phyloP scores from a whole-genome alignment of 805 yeast species.

The Barnettozyma sucrosica region DNA sequence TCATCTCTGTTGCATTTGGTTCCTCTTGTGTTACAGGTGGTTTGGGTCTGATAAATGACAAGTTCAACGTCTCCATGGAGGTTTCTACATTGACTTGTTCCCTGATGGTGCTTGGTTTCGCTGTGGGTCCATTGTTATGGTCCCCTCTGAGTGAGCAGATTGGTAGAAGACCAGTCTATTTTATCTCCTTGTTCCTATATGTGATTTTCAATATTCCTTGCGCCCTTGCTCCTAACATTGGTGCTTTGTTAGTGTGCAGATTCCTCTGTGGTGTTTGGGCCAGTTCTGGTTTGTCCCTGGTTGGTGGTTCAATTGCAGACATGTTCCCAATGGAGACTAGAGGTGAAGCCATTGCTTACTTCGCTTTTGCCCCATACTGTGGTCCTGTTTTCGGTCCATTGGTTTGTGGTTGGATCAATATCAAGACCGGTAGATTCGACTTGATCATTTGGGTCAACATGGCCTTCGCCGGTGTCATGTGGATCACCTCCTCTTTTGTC shows the following conservation, averaged over 20 bases:
- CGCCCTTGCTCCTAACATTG: constrained; percentile 78
- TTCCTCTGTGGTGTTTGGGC: constrained; percentile 85
- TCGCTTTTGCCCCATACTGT: constrained; percentile 87
- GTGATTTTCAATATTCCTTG: constrained; percentile 81
- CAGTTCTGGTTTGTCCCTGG: constrained; percentile 76
- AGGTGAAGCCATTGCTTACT: constrained; percentile 86
- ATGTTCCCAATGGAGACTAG: constrained; percentile 76
- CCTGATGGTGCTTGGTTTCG: constrained; percentile 82
- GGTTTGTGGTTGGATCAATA: constrained; percentile 79
- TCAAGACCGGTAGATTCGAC: constrained; percentile 62
- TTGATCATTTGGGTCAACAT: constrained; percentile 84
- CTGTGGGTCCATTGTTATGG: constrained; percentile 85
- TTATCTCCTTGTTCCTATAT: constrained; percentile 68
- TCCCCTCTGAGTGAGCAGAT: constrained; percentile 82
- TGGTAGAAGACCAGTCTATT: constrained; percentile 82
- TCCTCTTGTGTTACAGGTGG: constrained; percentile 90
- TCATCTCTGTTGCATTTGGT: constrained; percentile 88
- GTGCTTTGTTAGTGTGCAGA: constrained; percentile 73
- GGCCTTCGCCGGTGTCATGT: constrained; percentile 85
- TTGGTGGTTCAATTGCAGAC: constrained; percentile 90
- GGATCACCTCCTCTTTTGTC: constrained; percentile 55
- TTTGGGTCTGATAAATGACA: constrained; percentile 56
- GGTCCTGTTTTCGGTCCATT: constrained; percentile 91
- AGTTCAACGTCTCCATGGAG: constrained; percentile 65
- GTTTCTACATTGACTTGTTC: constrained; percentile 80